phyloP scores from a whole-genome alignment of 2,329 filamentous ascomycete genomes.

The Aspergillus sp. region DNA sequence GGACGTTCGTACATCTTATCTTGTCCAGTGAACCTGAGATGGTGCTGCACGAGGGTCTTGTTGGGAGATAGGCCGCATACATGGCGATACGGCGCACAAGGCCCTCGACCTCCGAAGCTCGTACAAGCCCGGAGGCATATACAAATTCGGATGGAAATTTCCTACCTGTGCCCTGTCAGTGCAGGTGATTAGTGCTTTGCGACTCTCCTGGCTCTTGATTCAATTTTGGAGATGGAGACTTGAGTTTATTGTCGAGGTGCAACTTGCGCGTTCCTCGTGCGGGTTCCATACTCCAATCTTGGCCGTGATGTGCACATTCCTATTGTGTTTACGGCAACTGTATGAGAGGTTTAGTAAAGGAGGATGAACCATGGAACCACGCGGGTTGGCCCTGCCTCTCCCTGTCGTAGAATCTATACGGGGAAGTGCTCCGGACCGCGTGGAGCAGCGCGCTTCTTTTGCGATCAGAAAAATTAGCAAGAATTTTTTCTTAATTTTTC shows the following conservation, averaged over 20 bases:
- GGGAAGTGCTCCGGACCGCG: not conserved
- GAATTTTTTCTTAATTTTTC: too few relatives aligned
- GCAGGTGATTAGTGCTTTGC: constrained; percentile 6
- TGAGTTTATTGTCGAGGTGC: constrained; percentile 3
- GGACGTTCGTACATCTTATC: not conserved
- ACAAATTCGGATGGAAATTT: constrained; percentile 5
- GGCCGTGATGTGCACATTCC: not conserved
- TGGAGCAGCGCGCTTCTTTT: not conserved
- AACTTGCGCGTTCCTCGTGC: not conserved
- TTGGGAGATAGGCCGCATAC: not conserved
- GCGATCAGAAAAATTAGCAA: not conserved
- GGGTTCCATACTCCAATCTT: not conserved
- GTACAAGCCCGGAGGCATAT: constrained; percentile 11
- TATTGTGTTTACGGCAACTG: not conserved
- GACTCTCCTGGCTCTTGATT: not conserved
- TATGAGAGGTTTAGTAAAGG: not conserved
- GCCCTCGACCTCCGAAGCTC: constrained; percentile 4
- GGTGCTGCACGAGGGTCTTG: not conserved
- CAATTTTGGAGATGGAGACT: constrained; percentile 1
- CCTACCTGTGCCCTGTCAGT: not conserved
- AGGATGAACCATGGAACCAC: constrained; percentile 9
- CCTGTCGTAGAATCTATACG: not conserved
- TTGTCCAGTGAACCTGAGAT: constrained; percentile 2
- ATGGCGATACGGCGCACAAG: not conserved
- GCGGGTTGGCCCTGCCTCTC: not conserved